These are phyloP conservation scores for Colletotrichum ledebouriae DNA, from an alignment of 2,329 filamentous ascomycete species.

Conservation along the genomic window DNA sequence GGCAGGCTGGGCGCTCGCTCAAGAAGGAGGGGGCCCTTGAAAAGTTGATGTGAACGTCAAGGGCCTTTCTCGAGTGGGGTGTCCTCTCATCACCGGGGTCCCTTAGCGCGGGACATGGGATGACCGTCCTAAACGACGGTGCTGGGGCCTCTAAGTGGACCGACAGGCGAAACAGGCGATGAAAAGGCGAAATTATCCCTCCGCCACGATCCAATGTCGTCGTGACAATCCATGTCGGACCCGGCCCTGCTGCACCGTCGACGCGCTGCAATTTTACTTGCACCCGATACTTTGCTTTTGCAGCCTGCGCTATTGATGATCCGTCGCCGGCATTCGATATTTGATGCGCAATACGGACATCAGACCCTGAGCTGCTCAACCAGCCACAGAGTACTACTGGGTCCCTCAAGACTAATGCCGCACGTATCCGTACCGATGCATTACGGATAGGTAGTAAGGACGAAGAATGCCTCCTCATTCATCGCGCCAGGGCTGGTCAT, in stretches of 20 bases:
- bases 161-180: slow-evolving; percentile 36
- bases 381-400: not conserved
- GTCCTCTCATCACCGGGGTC: slow-evolving; percentile 18
- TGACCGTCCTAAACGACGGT: slow-evolving; percentile 5
- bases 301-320: slow-evolving; percentile 36
- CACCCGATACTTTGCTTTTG: slow-evolving; percentile 35
- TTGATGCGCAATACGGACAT: not conserved
- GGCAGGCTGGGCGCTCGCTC: too few relatives aligned
- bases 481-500: slow-evolving; percentile 1
- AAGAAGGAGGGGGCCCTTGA: not conserved
- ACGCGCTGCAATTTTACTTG: slow-evolving; percentile 38
- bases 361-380: not conserved
- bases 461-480: slow-evolving; percentile 10
- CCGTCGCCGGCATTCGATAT: slow-evolving; percentile 12
- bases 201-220: slow-evolving; percentile 39
- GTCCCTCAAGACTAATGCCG: slow-evolving; percentile 26
- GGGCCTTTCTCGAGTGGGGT: not conserved
- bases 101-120: slow-evolving; percentile 38
- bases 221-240: slow-evolving; percentile 36
- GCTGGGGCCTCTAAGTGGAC: slow-evolving; percentile 36
- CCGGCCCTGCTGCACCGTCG: slow-evolving; percentile 7
- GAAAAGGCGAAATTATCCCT: slow-evolving; percentile 41
- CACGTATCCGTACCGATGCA: slow-evolving; percentile 9
- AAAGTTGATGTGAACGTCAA: not conserved
- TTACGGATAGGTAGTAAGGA: not conserved